phyloP scores from a whole-genome alignment of 2,329 filamentous ascomycete genomes.

The Teratosphaeria destructans region DNA sequence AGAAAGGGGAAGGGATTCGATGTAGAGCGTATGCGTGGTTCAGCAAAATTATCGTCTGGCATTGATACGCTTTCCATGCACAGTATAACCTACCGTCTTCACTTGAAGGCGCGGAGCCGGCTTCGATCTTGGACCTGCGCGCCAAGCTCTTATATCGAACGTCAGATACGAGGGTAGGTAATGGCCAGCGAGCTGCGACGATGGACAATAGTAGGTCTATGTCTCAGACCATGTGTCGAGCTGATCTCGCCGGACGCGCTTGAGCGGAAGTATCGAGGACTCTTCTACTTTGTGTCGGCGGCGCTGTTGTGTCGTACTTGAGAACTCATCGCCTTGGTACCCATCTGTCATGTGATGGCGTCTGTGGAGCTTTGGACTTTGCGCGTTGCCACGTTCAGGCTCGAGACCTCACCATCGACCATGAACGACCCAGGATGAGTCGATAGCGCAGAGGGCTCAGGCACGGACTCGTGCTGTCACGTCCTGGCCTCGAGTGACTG shows the following conservation, averaged over 20 bases:
- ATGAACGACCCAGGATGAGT: too few relatives aligned
- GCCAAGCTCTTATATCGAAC: not conserved
- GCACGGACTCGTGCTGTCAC: not conserved
- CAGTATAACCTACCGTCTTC: too few relatives aligned
- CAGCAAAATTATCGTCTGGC: too few relatives aligned
- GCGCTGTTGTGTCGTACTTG: not conserved
- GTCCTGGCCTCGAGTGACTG: not conserved
- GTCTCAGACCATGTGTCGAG: not conserved
- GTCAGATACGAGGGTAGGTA: not conserved
- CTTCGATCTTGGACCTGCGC: not conserved
- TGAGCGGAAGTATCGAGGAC: not conserved
- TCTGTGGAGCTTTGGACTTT: not conserved
- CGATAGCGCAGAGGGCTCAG: too few relatives aligned
- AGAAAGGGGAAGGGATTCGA: too few relatives aligned
- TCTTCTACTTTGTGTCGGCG: not conserved
- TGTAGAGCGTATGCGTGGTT: too few relatives aligned
- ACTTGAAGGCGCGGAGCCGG: too few relatives aligned
- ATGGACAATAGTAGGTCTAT: not conserved
- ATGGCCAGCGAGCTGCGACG: not conserved
- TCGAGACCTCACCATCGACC: too few relatives aligned
- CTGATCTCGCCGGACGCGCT: not conserved
- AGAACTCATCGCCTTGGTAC: not conserved
- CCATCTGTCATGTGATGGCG: not conserved
- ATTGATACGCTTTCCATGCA: too few relatives aligned
- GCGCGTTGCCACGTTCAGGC: not conserved